Percentiles rank a stretch among this genome's conserved stretches.
phyloP scores from a whole-genome alignment of 2,329 filamentous ascomycete genomes.

The Madurella mycetomatis region DNA sequence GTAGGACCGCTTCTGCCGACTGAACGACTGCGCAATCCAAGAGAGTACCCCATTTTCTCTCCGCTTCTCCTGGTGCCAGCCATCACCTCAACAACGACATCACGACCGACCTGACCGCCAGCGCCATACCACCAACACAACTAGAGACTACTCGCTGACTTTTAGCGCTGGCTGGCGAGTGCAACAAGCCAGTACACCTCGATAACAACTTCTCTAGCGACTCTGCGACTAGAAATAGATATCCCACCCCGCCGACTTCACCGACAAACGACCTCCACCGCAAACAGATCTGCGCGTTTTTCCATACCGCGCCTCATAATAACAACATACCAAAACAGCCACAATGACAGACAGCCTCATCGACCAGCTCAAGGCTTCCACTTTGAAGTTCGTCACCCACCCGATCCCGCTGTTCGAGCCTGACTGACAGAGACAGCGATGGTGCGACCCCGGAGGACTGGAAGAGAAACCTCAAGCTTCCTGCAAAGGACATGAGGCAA shows the following conservation, averaged over 20 bases:
- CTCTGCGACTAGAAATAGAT: not conserved
- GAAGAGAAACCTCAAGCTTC: slow-evolving; percentile 69
- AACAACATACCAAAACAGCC: slow-evolving; percentile 2
- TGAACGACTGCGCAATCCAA: not conserved
- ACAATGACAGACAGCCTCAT: slow-evolving; percentile 45
- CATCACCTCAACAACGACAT: not conserved
- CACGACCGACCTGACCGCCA: not conserved
- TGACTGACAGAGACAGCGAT: slow-evolving; percentile 42
- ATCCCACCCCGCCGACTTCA: not conserved
- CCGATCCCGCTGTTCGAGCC: slow-evolving; percentile 23
- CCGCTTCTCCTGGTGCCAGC: not conserved
- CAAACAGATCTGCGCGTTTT: not conserved
- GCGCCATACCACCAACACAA: not conserved
- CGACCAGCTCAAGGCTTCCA: slow-evolving; percentile 51
- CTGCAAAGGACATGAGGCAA: slow-evolving; percentile 68
- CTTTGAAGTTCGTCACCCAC: slow-evolving; percentile 35
- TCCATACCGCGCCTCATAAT: not conserved
- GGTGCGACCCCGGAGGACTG: slow-evolving; percentile 58
- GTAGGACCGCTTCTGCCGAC: not conserved
- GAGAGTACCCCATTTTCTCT: not conserved
- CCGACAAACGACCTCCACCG: not conserved
- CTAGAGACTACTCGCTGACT: not conserved
- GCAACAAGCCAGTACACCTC: not conserved
- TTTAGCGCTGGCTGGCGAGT: not conserved
- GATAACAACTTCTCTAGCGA: not conserved